A percentile compares a stretch with the other conserved stretches of the same genome.
These are phyloP conservation scores for Elongisporangium anandrum DNA, from an alignment of 352 stramenopile species.

Conservation along the genomic window DNA sequence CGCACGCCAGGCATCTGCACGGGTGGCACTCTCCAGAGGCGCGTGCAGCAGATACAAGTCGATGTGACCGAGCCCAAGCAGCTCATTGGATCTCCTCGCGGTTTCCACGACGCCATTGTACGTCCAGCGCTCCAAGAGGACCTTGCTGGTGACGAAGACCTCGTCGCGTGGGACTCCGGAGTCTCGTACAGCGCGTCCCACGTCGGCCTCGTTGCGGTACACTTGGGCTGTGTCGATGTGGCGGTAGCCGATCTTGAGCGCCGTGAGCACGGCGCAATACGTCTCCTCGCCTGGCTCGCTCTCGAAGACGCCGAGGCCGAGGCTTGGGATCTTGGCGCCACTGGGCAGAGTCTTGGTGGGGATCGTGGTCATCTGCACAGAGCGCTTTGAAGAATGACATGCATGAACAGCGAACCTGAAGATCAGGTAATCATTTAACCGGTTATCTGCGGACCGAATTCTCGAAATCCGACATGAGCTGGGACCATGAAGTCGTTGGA, in stretches of 20 bases:
- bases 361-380: conserved; percentile 11
- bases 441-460: neutral
- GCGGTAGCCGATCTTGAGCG: conserved; percentile 65
- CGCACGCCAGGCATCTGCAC: conserved; percentile 8
- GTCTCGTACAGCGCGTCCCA: conserved; percentile 60
- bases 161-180: conserved; percentile 53
- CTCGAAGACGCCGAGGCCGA: conserved; percentile 46
- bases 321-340: conserved; percentile 27
- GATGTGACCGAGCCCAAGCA: conserved; percentile 65
- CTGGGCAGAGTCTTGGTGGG: conserved; percentile 22
- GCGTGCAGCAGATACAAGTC: conserved; percentile 71
- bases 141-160: conserved; percentile 80
- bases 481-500: no score
- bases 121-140: conserved; percentile 56
- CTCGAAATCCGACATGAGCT: no score
- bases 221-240: conserved; percentile 50
- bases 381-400: no score
- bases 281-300: conserved; percentile 24
- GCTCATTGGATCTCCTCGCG: conserved; percentile 29
- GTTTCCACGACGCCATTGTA: conserved; percentile 52
- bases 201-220: conserved; percentile 81
- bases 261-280: conserved; percentile 26
- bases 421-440: no score
- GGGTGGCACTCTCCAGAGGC: conserved; percentile 50
- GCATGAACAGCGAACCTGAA: no score